Base-by-base conservation (phyloP, 73 alveolate species). In the Tetrahymena borealis region DNA sequence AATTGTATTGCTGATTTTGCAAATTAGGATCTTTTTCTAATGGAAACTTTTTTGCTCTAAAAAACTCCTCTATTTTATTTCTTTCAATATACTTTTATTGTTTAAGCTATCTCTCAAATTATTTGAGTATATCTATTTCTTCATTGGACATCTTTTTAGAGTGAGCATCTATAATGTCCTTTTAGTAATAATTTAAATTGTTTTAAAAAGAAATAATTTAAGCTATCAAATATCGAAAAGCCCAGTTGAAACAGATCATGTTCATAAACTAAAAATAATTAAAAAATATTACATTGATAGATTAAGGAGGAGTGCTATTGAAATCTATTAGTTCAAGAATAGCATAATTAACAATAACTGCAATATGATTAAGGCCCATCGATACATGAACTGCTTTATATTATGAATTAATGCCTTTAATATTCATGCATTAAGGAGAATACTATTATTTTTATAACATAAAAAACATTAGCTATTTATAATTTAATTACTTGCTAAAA, bases 351-450 rank as follows among this genome's bases (percentile, higher is more conserved):
- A 93, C 77, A 16, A 93, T 93, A 3, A 90, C 93, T 38, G 95
- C 95, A 13, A 79, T 92, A 85, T 93, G 95, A 90, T 93, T 93
- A 39, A 93, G 38, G 18, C 95, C 95, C 40, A 38, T 39, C 32
- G 95, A 39, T 9, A 93, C 36, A 93, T 93, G 95, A 0, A 93
- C 93, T 7, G 91, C 95, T 40, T 90, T 79, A 90, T 93, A 93
- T 38, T 60, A 93, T 31, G 60, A 41, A 85, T 85, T 60, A n/a
- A 60, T 16, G 28, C 85, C 85, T 60, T 60, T 60, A 1, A 60
- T 60, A 60, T 60, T 60, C 33, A 60, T 60, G 85, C 85, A 60
- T 15, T 32, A 24, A 4, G 85, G 85, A 24, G n/a, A 35, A n/a
- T 60, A 60, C 85, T 60, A 39, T 20, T 60, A 4, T 7, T n/a